Base-by-base conservation (phyloP, 2,329 filamentous ascomycete species). In the Neocucurbitaria cava region DNA sequence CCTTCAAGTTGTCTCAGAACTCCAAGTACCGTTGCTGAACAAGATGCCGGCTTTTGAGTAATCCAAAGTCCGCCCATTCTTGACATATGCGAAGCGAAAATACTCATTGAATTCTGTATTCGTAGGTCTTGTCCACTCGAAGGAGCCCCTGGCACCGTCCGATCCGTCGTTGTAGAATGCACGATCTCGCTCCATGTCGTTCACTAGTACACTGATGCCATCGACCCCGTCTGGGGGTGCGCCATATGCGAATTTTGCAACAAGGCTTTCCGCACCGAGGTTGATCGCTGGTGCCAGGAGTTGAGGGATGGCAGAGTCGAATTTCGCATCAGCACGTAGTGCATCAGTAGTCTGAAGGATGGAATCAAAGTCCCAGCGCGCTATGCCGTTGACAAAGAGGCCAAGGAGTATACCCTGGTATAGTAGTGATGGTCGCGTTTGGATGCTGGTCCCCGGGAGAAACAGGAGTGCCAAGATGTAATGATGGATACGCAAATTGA, bases 401-500 rank as follows among this genome's bases (percentile, higher is more conserved):
- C 73, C 73, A 9, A 76, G 62, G 1, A 76, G 44, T 26, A 76
- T 61, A 4, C 73, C 73, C 49, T 76, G 73, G 38, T 73, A 76
- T 1, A 76, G 38, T 28, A 76, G 42, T 3, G 70, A 73, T 3
- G 66, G 61, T 15, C 73, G 64, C n/a, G 70, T 76, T 53, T 76
- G 72, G 15, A 75, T 57, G 41, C 59, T 68, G 9, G 73, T 76
- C 3, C 73, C 73, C 7, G 73, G 73, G 3, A 76, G 59, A 1
- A 76, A 46, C 8, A 76, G 50, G 2, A 76, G 57, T n/a, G 65
- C 72, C 7, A 75, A 49, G 28, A 76, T 70, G 41, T 76, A 76
- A 74, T 98, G 95, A 72, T 98, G 94, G 49, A 99, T 92, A 28
- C 94, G 88, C 40, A 99, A 81, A 57, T 87, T 89, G 23, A 96